Percentiles rank a stretch among this genome's conserved stretches.
Evolutionary conservation across 164 flowering plant species (phyloP).

Genomic region (Nymphaea colorata): DNA sequence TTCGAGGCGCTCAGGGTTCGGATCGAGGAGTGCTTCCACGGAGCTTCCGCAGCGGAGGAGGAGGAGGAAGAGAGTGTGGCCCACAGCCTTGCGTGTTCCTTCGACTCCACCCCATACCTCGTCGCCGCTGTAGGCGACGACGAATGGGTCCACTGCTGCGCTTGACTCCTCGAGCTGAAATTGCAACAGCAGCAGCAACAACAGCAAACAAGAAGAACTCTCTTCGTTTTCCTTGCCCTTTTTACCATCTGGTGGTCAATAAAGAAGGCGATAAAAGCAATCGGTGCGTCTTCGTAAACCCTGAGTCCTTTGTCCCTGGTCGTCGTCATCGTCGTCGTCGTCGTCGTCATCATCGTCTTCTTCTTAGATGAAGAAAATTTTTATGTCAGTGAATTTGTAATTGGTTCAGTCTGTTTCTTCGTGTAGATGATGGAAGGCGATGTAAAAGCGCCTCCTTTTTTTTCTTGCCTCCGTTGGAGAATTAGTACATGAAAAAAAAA

Average conservation of each 20-base stretch:
- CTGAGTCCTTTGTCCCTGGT: not conserved
- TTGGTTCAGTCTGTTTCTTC: not conserved
- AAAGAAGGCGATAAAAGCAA: not conserved
- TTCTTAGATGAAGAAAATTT: not conserved
- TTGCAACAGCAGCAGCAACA: not conserved
- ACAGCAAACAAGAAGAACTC: not conserved
- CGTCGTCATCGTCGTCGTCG: not conserved
- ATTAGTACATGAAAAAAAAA: not conserved
- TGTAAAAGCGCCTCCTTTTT: not conserved
- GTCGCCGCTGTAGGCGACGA: slow-evolving; percentile 33
- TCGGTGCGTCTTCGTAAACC: not conserved
- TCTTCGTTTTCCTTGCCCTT: not conserved
- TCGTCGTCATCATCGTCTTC: not conserved
- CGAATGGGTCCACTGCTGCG: slow-evolving; percentile 71
- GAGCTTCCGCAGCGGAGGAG: not conserved
- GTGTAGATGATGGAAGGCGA: not conserved
- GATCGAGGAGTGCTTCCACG: slow-evolving; percentile 37
- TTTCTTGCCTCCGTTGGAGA: not conserved
- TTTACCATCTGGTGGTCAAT: not conserved
- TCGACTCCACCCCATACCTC: slow-evolving; percentile 85
- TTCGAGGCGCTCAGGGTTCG: slow-evolving; percentile 87
- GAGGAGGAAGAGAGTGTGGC: slow-evolving; percentile 24
- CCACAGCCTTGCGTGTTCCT: slow-evolving; percentile 45
- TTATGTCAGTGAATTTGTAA: not conserved
- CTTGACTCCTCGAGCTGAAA: slow-evolving; percentile 19